Base-by-base conservation (phyloP, 495 filamentous ascomycete species). In the Parmelia sp. region DNA sequence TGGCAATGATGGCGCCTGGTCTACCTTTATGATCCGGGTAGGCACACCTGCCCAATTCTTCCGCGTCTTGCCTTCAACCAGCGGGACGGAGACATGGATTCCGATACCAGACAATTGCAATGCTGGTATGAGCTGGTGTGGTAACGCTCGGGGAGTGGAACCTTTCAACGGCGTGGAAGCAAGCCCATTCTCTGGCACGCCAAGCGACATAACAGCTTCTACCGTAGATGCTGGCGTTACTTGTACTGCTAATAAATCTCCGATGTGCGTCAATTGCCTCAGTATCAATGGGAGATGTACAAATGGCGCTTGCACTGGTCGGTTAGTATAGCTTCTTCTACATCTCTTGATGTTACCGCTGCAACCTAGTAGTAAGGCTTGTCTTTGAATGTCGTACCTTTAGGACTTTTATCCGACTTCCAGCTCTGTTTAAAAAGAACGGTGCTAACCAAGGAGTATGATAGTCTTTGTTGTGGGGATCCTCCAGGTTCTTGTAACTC, bases 1-100 rank as follows among this genome's bases (percentile, higher is more conserved):
- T 60, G 82, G 82, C 7, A 79, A 78, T 64, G 82, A 84, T 71
- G 82, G 82, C 23, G 66, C 70, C 14, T 84, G 81, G 82, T 78
- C 75, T 33, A 77, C 80, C 8, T 83, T 84, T 65, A 67, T 71
- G 37, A 65, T 85, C 33, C 69, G 73, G 7, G 73, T 84, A 5
- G 83, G 83, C 51, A 76, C 73, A 9, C 82, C 82, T 21, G 68
- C 73, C 37, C 80, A 84, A 64, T 69, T 60, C 64, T 69, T 80
- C 42, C 73, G 77, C 23, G 73, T 80, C 5, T 66, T 82, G 4
- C 70, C 76, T 8, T 80, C 82, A 31, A 83, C 78, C 36, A 74
- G 74, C 19, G 74, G 72, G 21, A 71, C 75, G 40, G 73, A 80
- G 63, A 73, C 76, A 17, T 77, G 79, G 74, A 72, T 78, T 5